Percentiles rank a stretch among this genome's conserved stretches.
Conservation (phyloP, 106 monocot genomes). For the Dioscorea dumetorum region DNA sequence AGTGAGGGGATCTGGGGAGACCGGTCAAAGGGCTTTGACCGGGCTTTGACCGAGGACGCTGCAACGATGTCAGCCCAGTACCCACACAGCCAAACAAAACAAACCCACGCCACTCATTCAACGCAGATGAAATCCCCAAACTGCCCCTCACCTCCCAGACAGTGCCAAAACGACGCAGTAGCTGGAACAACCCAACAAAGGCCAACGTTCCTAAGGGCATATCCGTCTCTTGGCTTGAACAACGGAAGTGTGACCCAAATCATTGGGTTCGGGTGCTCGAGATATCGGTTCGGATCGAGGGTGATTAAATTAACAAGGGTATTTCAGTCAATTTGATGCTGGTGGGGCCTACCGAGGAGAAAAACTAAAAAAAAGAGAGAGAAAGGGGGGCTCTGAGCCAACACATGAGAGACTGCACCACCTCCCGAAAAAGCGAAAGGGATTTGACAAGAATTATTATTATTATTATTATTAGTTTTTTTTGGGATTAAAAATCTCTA, state of each 20-base stretch:
- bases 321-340: too few species aligned
- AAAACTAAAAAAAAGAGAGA: too few species aligned
- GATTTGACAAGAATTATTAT: not conserved
- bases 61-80: conserved; percentile 2
- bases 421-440: not conserved
- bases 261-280: too few species aligned
- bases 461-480: not conserved
- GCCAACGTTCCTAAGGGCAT: not conserved
- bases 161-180: not conserved
- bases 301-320: too few species aligned
- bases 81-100: conserved; percentile 4
- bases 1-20: not conserved
- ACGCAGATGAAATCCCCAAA: not conserved
- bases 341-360: too few species aligned
- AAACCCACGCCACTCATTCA: conserved; percentile 1
- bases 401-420: not conserved
- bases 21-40: conserved; percentile 2
- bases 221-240: too few species aligned
- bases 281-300: too few species aligned
- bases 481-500: not conserved
- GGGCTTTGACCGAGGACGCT: not conserved
- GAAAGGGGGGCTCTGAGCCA: too few species aligned
- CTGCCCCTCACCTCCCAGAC: not conserved
- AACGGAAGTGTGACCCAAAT: too few species aligned
- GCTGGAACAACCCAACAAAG: not conserved